Conservation (phyloP, 2,329 filamentous ascomycete species). For the Hansfordia pulvinata region DNA sequence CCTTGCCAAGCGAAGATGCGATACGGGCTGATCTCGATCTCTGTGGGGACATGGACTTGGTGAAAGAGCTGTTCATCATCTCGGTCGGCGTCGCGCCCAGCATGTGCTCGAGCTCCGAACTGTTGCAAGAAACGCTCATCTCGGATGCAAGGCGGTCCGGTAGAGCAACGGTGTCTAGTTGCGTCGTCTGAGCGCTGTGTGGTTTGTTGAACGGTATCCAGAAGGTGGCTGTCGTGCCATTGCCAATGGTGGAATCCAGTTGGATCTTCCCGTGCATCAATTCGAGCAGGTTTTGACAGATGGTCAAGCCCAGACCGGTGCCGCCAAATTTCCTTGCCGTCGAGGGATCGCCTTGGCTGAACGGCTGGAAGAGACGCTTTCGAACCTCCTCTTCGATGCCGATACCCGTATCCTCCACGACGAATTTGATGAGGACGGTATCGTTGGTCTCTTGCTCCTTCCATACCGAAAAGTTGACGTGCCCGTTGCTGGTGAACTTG, state of each 20-base stretch:
- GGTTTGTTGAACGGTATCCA: constrained; percentile 67
- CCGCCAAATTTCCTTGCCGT: constrained; percentile 69
- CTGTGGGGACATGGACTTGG: constrained; percentile 12
- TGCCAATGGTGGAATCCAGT: constrained; percentile 51
- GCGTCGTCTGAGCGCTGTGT: constrained; percentile 30
- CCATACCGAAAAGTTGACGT: constrained; percentile 51
- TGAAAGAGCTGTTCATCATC: constrained; percentile 7
- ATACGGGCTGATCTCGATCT: constrained; percentile 20
- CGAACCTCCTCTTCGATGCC: constrained; percentile 69
- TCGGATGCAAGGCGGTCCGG: constrained; percentile 54
- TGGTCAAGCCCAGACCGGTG: constrained; percentile 65
- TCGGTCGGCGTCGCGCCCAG: constrained; percentile 27
- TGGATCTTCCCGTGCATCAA: constrained; percentile 67
- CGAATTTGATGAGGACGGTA: constrained; percentile 54
- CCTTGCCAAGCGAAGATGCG: constrained; percentile 10
- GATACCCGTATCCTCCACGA: constrained; percentile 66
- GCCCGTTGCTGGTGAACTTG: constrained; percentile 59
- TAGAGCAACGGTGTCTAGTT: constrained; percentile 47
- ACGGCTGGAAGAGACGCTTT: constrained; percentile 62
- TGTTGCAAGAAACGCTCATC: constrained; percentile 51
- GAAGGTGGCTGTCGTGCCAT: constrained; percentile 62
- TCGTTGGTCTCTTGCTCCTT: constrained; percentile 52
- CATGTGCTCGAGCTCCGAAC: constrained; percentile 45
- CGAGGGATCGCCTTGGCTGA: constrained; percentile 70
- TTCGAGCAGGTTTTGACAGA: constrained; percentile 68